phyloP scores from a whole-genome alignment of 768 basidiomycete species.

The Rhodosporidiobolus odoratus region DNA sequence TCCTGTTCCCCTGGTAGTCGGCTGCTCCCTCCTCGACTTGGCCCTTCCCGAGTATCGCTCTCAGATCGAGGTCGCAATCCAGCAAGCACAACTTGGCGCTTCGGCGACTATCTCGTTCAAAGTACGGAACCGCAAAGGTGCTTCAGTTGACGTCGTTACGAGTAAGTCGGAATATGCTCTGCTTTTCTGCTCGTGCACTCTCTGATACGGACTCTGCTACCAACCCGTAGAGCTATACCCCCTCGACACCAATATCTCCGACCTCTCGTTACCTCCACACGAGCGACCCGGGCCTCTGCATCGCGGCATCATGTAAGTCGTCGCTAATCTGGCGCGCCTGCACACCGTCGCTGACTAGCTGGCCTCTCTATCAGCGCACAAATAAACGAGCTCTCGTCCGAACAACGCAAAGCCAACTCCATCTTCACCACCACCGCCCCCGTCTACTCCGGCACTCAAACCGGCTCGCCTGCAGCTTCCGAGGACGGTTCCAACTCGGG shows the following conservation, averaged over 20 bases:
- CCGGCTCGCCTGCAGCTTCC: conserved; percentile 7
- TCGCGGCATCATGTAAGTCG: conserved; percentile 30
- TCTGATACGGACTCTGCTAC: background rate
- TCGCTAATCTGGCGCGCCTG: too few species aligned
- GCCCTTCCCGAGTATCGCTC: conserved; percentile 41
- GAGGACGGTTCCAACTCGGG: conserved; percentile 17
- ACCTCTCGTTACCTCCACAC: background rate
- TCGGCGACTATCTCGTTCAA: conserved; percentile 46
- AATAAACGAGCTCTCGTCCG: conserved; percentile 33
- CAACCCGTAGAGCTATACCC: conserved; percentile 28
- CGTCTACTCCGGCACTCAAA: conserved; percentile 20
- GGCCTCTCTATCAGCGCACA: conserved; percentile 25
- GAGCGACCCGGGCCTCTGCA: conserved; percentile 8
- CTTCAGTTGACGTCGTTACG: conserved; percentile 46
- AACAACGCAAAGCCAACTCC: conserved; percentile 27
- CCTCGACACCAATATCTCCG: conserved; percentile 20
- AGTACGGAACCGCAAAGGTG: conserved; percentile 43
- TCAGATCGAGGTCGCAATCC: conserved; percentile 34
- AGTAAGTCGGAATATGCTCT: conserved; percentile 21
- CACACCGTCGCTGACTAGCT: background rate
- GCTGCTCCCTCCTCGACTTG: conserved; percentile 42
- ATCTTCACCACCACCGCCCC: conserved; percentile 19
- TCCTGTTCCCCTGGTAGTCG: conserved; percentile 31
- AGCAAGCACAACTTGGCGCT: conserved; percentile 43
- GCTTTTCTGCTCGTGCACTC: background rate